Base-by-base conservation (phyloP, 257 asterid species). In the Solanum habrochaites region DNA sequence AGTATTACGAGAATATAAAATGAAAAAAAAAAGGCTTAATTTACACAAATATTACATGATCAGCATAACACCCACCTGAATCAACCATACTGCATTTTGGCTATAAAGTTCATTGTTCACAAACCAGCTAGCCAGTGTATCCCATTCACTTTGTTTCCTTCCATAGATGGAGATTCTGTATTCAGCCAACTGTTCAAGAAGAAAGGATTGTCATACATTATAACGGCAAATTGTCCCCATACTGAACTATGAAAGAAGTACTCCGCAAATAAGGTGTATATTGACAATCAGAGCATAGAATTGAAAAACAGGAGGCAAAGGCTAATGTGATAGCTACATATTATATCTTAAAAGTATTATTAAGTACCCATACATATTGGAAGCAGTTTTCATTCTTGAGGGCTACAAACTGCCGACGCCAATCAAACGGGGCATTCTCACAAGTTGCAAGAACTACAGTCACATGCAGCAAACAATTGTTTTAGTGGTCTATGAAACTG, bases 71-170 rank as follows among this genome's bases (percentile, higher is more conserved):
- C 62, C 86, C 87, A 95, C 99, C 99, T 96, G 99, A 93, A 96
- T 95, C 93, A 96, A 90, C 98, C 99, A 96, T 86, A 96, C 94
- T 88, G 97, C 99, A 91, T 93, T 96, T 85, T 91, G 94, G 86
- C 98, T 96, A 87, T 90, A 92, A 88, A 96, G 88, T 85, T 86
- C 89, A 90, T 96, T 94, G 93, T 96, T 96, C 39, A 96, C 93
- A 81, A 95, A 91, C 99, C 99, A 96, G 90, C 98, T 96, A 31
- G 98, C 99, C 73, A 96, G 92, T 90, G 95, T 98, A 87, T 96
- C 99, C 99, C 99, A 96, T 89, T 96, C 99, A 85, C 98, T 95
- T 88, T 95, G 97, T 83, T 96, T 95, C 90, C 99, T 93, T 87
- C 99, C 99, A 92, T 96, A 96, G 45, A 96, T 85, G 45, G 99